A percentile compares a stretch with the other conserved stretches of the same genome.
Conservation (phyloP, 129 eudicot genomes). For the Solidago caesia region DNA sequence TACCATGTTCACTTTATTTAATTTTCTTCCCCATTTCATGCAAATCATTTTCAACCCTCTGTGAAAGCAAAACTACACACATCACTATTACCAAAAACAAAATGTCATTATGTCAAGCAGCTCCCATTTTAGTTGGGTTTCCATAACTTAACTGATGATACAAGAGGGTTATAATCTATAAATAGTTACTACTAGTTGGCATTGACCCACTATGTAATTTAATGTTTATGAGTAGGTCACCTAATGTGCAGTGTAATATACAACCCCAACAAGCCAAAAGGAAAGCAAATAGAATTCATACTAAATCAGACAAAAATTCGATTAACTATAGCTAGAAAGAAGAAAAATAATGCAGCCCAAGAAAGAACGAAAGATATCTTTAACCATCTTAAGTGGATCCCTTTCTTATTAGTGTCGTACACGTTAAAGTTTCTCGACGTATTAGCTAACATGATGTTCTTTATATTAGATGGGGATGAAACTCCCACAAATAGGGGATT, state of each 20-base stretch:
- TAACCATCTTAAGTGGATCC: constrained; percentile 21
- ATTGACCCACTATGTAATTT: not conserved
- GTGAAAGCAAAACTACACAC: too few relatives aligned
- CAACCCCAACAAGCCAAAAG: constrained; percentile 8
- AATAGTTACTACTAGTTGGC: not conserved
- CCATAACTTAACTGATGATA: not conserved
- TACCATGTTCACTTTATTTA: too few relatives aligned
- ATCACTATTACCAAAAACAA: too few relatives aligned
- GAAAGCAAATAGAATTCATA: not conserved
- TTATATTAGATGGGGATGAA: not conserved
- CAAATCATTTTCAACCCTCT: too few relatives aligned
- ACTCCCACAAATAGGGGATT: constrained; percentile 13
- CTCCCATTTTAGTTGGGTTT: not conserved
- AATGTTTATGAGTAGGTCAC: not conserved
- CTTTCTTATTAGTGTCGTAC: constrained; percentile 18
- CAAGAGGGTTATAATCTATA: not conserved
- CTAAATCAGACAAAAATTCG: not conserved
- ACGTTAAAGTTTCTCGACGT: constrained; percentile 3
- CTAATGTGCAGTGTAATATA: not conserved
- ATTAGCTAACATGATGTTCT: constrained; percentile 13
- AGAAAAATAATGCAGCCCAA: not conserved
- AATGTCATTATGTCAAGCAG: too few relatives aligned
- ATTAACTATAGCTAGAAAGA: not conserved
- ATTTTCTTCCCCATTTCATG: too few relatives aligned
- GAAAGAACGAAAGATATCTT: constrained; percentile 18